phyloP scores from a whole-genome alignment of 2,329 filamentous ascomycete species.

The Sarocladium strictum region DNA sequence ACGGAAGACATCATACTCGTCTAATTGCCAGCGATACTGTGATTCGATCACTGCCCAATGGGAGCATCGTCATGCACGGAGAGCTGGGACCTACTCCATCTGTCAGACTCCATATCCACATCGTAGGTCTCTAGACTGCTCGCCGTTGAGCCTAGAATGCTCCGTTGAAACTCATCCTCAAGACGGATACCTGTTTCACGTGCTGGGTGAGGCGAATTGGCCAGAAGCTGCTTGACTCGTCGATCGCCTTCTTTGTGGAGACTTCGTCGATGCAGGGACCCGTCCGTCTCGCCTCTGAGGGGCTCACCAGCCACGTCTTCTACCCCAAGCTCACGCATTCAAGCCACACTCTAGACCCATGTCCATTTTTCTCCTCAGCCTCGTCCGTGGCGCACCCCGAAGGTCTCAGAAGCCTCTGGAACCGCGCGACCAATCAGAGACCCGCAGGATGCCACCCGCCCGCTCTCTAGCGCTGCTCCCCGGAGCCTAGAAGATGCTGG shows the following conservation, averaged over 20 bases:
- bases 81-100: no score
- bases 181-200: background rate
- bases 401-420: constrained; percentile 21
- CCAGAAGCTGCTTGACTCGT: background rate
- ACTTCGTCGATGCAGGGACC: constrained; percentile 1
- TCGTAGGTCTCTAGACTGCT: no score
- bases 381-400: constrained; percentile 5
- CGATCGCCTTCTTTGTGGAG: background rate
- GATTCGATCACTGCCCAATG: no score
- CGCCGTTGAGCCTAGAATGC: no score
- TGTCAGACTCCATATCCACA: no score
- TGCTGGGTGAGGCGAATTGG: background rate
- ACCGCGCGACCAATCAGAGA: constrained; percentile 20
- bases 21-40: no score
- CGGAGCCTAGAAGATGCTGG: background rate
- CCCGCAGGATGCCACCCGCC: background rate
- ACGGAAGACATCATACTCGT: no score
- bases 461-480: background rate
- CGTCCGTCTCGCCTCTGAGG: background rate
- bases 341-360: background rate
- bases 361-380: constrained; percentile 1
- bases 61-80: no score
- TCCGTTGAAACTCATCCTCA: no score
- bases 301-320: background rate
- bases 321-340: background rate